Percentiles rank a stretch among this genome's conserved stretches.
phyloP scores from a whole-genome alignment of 2,329 filamentous ascomycete species.

The Laburnicola sp. region DNA sequence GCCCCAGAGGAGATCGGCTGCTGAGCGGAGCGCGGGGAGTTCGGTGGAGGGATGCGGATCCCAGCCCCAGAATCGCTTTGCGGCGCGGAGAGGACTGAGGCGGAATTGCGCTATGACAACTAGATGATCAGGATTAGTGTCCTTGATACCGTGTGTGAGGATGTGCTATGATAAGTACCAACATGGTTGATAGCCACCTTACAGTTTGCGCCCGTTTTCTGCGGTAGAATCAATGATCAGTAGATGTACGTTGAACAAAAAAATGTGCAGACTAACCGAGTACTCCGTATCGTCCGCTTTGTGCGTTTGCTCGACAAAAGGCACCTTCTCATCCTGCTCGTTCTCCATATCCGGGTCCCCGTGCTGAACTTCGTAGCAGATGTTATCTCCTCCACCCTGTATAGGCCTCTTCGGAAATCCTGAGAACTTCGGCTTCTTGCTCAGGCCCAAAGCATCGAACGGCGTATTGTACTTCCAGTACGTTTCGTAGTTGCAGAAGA shows the following conservation, averaged over 20 bases:
- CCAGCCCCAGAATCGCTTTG: neutral
- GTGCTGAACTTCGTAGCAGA: slow-evolving; percentile 20
- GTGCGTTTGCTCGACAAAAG: slow-evolving; percentile 21
- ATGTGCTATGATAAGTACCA: neutral
- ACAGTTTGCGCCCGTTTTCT: slow-evolving; percentile 20
- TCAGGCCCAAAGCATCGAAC: slow-evolving; percentile 14
- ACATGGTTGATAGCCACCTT: slow-evolving; percentile 9
- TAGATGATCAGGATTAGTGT: neutral
- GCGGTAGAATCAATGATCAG: neutral
- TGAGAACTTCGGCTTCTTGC: slow-evolving; percentile 11
- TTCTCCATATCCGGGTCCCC: slow-evolving; percentile 13
- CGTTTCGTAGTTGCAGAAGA: slow-evolving; percentile 12
- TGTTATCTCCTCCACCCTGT: slow-evolving; percentile 19
- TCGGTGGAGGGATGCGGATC: slow-evolving; percentile 1
- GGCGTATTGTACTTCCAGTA: slow-evolving; percentile 16
- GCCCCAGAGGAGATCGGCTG: slow-evolving; percentile 28
- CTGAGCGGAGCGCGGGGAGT: slow-evolving; percentile 17
- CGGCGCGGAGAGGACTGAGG: neutral
- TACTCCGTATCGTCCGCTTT: slow-evolving; percentile 15
- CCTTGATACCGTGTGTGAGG: neutral
- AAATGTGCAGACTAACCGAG: slow-evolving; percentile 5
- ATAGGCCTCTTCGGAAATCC: too few species aligned
- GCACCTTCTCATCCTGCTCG: slow-evolving; percentile 12
- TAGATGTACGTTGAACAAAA: too few species aligned
- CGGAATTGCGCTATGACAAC: slow-evolving; percentile 10